Evolutionary conservation across 1,284 basidiomycete genomes (phyloP).

Genomic region (Microbotryum intermedium): DNA sequence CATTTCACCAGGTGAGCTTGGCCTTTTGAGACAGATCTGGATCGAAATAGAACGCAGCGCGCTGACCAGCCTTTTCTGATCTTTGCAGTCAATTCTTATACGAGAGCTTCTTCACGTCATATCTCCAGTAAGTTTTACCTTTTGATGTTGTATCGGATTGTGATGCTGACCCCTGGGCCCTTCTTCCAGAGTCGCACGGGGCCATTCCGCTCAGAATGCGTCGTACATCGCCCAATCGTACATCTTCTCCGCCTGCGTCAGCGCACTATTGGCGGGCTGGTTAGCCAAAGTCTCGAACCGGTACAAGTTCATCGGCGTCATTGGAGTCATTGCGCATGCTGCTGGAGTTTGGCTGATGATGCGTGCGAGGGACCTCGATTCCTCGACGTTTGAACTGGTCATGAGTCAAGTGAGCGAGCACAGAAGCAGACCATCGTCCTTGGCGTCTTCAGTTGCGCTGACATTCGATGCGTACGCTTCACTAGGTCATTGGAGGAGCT

Average conservation of each 20-base stretch:
- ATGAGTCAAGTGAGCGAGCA: slow-evolving; percentile 29
- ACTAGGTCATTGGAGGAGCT: slow-evolving; percentile 18
- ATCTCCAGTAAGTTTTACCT: slow-evolving; percentile 26
- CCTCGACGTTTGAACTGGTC: slow-evolving; percentile 33
- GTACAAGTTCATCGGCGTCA: slow-evolving; percentile 34
- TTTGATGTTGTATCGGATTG: not conserved
- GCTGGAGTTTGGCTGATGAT: slow-evolving; percentile 36
- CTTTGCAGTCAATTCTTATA: slow-evolving; percentile 24
- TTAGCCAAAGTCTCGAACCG: slow-evolving; percentile 31
- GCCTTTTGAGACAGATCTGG: slow-evolving; percentile 19
- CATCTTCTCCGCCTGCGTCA: slow-evolving; percentile 34
- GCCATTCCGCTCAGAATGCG: slow-evolving; percentile 32
- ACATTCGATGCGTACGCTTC: not conserved
- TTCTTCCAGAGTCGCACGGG: slow-evolving; percentile 31
- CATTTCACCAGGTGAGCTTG: slow-evolving; percentile 23
- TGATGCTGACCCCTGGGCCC: not conserved
- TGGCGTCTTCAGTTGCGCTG: not conserved
- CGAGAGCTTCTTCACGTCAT: slow-evolving; percentile 35
- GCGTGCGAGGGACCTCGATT: slow-evolving; percentile 32
- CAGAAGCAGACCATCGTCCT: slow-evolving; percentile 5
- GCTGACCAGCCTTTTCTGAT: not conserved
- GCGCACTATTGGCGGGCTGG: slow-evolving; percentile 31
- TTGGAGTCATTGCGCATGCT: slow-evolving; percentile 33
- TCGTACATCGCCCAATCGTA: slow-evolving; percentile 36
- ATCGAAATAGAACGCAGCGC: slow-evolving; percentile 2